Evolutionary conservation across 768 basidiomycete genomes (phyloP).

Genomic region (Naematelia aurantialba): DNA sequence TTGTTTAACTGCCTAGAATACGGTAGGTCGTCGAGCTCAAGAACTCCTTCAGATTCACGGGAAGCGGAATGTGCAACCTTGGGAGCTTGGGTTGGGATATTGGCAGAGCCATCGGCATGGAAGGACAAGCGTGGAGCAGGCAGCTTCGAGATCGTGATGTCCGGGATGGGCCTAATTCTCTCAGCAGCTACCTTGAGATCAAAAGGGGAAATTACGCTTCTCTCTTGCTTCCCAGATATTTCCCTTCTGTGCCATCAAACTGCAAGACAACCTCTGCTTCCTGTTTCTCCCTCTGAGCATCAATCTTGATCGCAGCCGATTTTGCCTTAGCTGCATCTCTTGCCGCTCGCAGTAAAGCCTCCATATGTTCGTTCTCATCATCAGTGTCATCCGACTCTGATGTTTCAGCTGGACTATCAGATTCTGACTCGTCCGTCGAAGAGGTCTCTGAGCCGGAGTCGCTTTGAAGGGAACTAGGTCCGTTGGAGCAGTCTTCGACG

Average conservation of each 20-base stretch:
- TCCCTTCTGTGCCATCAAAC: slow-evolving; percentile 27
- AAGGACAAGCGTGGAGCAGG: slow-evolving; percentile 28
- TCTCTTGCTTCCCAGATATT: slow-evolving; percentile 22
- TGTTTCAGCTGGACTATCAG: not conserved
- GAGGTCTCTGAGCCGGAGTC: slow-evolving; percentile 12
- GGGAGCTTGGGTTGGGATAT: slow-evolving; percentile 4
- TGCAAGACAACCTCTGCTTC: slow-evolving; percentile 17
- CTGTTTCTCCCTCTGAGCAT: slow-evolving; percentile 1
- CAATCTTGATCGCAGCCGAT: slow-evolving; percentile 3
- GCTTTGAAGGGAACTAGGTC: not conserved
- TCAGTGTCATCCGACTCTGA: slow-evolving; percentile 1
- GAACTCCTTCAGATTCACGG: slow-evolving; percentile 7
- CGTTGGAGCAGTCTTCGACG: not conserved
- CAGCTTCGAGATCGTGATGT: slow-evolving; percentile 29
- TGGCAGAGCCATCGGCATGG: slow-evolving; percentile 18
- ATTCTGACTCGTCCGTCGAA: slow-evolving; percentile 15
- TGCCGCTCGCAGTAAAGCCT: slow-evolving; percentile 13
- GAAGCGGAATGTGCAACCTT: not conserved
- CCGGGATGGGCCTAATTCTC: slow-evolving; percentile 36
- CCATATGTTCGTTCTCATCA: slow-evolving; percentile 7
- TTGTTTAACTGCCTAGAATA: slow-evolving; percentile 34
- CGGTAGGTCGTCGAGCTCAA: slow-evolving; percentile 36
- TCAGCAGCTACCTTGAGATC: not conserved
- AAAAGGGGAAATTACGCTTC: slow-evolving; percentile 29
- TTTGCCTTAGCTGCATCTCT: slow-evolving; percentile 1